Conservation (phyloP, 305 asterid species). For the Fraxinus latifolia region DNA sequence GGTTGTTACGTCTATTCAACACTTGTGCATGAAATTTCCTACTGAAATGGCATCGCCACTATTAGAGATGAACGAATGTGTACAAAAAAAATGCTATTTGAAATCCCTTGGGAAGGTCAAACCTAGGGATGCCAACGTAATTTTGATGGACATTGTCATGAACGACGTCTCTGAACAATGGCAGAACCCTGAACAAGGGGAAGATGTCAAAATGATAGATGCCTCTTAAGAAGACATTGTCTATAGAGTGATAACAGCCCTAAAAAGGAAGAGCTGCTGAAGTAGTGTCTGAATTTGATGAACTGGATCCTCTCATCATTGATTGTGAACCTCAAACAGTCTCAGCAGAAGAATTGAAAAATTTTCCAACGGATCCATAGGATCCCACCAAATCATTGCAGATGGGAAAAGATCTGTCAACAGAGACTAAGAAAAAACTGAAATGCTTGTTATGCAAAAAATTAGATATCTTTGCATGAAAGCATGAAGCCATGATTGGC, state of each 20-base stretch:
- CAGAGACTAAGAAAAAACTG: background rate
- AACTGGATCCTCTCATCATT: background rate
- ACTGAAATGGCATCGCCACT: background rate
- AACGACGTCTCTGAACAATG: background rate
- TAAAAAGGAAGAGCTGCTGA: background rate
- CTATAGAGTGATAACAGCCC: background rate
- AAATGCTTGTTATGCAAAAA: no score
- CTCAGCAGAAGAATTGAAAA: background rate
- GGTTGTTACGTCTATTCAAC: background rate
- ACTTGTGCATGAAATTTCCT: background rate
- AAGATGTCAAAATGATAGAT: background rate
- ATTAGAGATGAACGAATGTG: no score
- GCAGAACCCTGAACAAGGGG: background rate
- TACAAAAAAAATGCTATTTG: no score
- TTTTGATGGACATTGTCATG: no score
- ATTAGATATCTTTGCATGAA: no score
- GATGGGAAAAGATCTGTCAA: background rate
- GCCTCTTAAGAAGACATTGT: background rate
- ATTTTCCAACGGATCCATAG: no score
- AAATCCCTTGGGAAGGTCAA: no score
- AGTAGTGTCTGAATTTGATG: background rate
- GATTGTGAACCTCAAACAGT: no score
- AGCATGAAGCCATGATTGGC: no score
- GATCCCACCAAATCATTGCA: background rate
- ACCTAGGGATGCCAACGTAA: no score